Percentiles rank a stretch among this genome's conserved stretches.
These are phyloP conservation scores for Suillus cothurnatus DNA, from an alignment of 768 basidiomycete genomes.

Conservation along the genomic window DNA sequence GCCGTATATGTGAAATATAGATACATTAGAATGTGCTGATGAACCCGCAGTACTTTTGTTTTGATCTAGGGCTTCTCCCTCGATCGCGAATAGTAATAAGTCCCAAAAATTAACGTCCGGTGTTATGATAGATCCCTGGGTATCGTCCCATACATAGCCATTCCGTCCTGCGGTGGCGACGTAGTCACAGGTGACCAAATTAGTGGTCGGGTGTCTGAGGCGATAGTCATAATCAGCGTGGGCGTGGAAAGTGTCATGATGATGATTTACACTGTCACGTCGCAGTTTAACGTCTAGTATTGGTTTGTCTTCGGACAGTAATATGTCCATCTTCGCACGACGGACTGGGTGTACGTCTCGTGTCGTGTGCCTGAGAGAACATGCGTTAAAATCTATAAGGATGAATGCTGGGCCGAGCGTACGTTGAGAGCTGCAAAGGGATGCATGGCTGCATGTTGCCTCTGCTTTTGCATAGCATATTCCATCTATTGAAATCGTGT, in stretches of 20 bases:
- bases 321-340: slow-evolving; percentile 34
- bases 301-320: slow-evolving; percentile 34
- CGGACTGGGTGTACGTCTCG: slow-evolving; percentile 35
- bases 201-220: slow-evolving; percentile 32
- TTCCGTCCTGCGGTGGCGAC: slow-evolving; percentile 26
- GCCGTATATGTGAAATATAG: background rate
- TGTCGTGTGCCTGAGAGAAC: slow-evolving; percentile 27
- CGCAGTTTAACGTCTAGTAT: slow-evolving; percentile 24
- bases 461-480: slow-evolving; percentile 32
- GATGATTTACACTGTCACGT: slow-evolving; percentile 9
- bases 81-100: slow-evolving; percentile 11
- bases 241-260: background rate
- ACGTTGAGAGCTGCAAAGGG: slow-evolving; percentile 27
- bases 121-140: slow-evolving; percentile 25
- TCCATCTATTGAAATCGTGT: slow-evolving; percentile 30
- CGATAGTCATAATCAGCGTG: slow-evolving; percentile 19
- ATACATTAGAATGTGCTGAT: slow-evolving; percentile 9
- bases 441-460: slow-evolving; percentile 27
- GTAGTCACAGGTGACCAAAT: slow-evolving; percentile 15
- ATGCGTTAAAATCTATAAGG: slow-evolving; percentile 9
- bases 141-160: slow-evolving; percentile 20
- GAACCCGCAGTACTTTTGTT: slow-evolving; percentile 5
- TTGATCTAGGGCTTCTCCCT: background rate
- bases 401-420: slow-evolving; percentile 9
- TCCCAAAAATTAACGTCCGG: slow-evolving; percentile 25